Percentiles rank a stretch among this genome's conserved stretches.
phyloP scores from a whole-genome alignment of 164 flowering plant genomes.

The grape (Vitis vinifera) region DNA sequence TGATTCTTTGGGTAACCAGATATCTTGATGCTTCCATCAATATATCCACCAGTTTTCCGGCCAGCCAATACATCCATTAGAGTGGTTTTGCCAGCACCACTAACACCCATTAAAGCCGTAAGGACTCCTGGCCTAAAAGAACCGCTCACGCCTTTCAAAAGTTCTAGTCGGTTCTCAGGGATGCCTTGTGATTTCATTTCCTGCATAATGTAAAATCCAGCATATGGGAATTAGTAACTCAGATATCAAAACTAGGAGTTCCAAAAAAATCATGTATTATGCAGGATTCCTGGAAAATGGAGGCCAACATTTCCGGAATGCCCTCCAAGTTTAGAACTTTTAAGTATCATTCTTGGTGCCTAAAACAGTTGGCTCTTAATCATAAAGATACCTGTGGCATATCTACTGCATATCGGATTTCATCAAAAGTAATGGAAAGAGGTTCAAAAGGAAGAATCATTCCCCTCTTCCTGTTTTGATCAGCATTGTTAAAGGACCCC shows the following conservation, averaged over 20 bases:
- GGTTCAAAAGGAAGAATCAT: slow-evolving; percentile 51
- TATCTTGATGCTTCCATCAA: slow-evolving; percentile 37
- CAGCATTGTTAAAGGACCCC: slow-evolving; percentile 4
- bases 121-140: slow-evolving; percentile 56
- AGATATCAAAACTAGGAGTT: background rate
- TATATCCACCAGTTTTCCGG: slow-evolving; percentile 49
- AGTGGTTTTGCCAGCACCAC: slow-evolving; percentile 57
- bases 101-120: slow-evolving; percentile 57
- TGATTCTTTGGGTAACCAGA: slow-evolving; percentile 55
- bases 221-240: background rate
- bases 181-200: slow-evolving; percentile 49
- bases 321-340: background rate
- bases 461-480: slow-evolving; percentile 30
- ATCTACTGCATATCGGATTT: slow-evolving; percentile 42
- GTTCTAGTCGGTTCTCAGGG: slow-evolving; percentile 32
- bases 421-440: slow-evolving; percentile 37
- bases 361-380: background rate
- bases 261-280: background rate
- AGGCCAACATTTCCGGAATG: background rate
- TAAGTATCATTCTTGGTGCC: too few species aligned
- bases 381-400: slow-evolving; percentile 45
- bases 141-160: slow-evolving; percentile 49
- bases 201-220: slow-evolving; percentile 12
- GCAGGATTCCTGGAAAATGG: background rate
- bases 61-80: slow-evolving; percentile 53